Evolutionary conservation across 129 eudicot species (phyloP).

Genomic region (Dittrichia graveolens): DNA sequence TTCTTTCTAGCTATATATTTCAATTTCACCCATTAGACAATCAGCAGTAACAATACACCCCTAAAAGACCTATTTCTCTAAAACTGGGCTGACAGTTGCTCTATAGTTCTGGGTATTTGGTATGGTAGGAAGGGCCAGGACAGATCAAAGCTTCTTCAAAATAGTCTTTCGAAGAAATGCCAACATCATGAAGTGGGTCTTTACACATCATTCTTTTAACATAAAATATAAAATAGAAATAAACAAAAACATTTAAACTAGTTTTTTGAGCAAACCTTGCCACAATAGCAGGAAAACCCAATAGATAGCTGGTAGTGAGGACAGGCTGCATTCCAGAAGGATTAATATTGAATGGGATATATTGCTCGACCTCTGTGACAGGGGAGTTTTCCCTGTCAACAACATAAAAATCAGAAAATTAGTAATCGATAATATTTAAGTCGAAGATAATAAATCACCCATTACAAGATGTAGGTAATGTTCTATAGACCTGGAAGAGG

Average conservation of each 20-base stretch:
- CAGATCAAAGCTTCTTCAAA: not conserved
- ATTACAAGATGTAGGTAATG: constrained; percentile 1
- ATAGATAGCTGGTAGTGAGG: constrained; percentile 81
- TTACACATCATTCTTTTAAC: not conserved
- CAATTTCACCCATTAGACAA: not conserved
- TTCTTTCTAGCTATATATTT: not conserved
- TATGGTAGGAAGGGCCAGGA: no score
- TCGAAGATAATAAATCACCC: not conserved
- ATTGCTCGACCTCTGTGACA: constrained; percentile 91
- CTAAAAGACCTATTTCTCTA: not conserved
- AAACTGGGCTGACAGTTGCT: not conserved
- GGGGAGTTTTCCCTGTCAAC: constrained; percentile 79
- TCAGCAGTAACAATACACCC: not conserved
- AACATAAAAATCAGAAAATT: constrained; percentile 15
- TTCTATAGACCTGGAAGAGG: not conserved
- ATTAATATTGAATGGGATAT: constrained; percentile 94
- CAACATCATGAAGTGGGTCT: constrained; percentile 5
- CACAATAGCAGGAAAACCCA: constrained; percentile 82
- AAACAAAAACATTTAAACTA: not conserved
- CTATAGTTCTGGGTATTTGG: not conserved
- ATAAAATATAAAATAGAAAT: not conserved
- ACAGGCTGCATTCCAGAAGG: constrained; percentile 99
- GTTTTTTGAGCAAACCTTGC: constrained; percentile 60
- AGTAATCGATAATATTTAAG: not conserved
- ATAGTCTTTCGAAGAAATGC: not conserved